These are phyloP conservation scores for Colletotrichum tamarilloi DNA, from an alignment of 2,329 filamentous ascomycete genomes.

Conservation along the genomic window DNA sequence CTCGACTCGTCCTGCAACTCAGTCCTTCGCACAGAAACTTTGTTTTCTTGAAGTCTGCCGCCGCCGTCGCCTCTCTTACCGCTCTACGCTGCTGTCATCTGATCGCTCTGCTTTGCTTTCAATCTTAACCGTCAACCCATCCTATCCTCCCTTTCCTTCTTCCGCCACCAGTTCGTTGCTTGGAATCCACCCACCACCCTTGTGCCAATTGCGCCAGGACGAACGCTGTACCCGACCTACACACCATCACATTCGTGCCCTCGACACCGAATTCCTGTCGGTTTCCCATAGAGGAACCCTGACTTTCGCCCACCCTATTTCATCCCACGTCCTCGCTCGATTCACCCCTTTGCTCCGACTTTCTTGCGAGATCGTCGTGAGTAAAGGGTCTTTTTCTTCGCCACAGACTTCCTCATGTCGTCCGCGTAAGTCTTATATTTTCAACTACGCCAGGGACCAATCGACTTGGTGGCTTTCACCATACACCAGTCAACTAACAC, in stretches of 20 bases:
- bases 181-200: conserved; percentile 8
- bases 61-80: conserved; percentile 19
- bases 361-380: conserved; percentile 58
- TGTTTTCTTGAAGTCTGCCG: conserved; percentile 3
- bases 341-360: conserved; percentile 56
- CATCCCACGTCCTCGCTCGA: conserved; percentile 35
- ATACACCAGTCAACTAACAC: conserved; percentile 37
- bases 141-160: not conserved
- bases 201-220: conserved; percentile 15
- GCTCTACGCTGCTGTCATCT: conserved; percentile 13
- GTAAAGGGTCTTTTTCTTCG: conserved; percentile 53
- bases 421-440: conserved; percentile 48
- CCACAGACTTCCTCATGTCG: conserved; percentile 49
- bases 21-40: conserved; percentile 5
- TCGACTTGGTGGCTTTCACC: conserved; percentile 35
- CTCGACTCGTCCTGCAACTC: conserved; percentile 19
- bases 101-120: conserved; percentile 13
- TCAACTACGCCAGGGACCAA: conserved; percentile 33
- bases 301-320: conserved; percentile 4
- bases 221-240: conserved; percentile 22
- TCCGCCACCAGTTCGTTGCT: conserved; percentile 16
- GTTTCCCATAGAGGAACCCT: conserved; percentile 20
- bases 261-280: conserved; percentile 8
- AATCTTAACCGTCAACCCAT: conserved; percentile 4
- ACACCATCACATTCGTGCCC: not conserved